phyloP scores from a whole-genome alignment of 495 filamentous ascomycete genomes.

The Talaromyces stipitatus region DNA sequence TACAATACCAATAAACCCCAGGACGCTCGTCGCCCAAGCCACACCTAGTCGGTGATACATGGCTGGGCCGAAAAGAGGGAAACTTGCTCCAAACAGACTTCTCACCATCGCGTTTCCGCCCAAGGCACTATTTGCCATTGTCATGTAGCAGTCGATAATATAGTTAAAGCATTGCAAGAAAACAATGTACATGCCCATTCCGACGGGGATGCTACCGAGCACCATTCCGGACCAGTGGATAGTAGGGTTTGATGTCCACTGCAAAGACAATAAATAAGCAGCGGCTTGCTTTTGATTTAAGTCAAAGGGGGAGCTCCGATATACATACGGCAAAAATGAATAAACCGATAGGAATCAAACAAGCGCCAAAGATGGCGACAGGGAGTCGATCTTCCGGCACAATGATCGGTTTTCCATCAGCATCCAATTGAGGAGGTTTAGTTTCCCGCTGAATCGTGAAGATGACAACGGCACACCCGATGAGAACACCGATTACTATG shows the following conservation, averaged over 20 bases:
- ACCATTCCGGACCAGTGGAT: constrained; percentile 30
- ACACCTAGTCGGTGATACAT: constrained; percentile 34
- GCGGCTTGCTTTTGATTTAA: neutral
- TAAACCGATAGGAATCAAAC: constrained; percentile 42
- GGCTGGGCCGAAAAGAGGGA: constrained; percentile 35
- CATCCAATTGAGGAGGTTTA: constrained; percentile 16
- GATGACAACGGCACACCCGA: constrained; percentile 55
- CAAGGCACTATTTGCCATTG: constrained; percentile 61
- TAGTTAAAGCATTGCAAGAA: constrained; percentile 70
- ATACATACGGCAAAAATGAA: constrained; percentile 41
- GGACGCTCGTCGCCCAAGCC: constrained; percentile 34
- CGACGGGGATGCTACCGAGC: constrained; percentile 54
- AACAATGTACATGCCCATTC: constrained; percentile 56
- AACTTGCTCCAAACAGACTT: constrained; percentile 51
- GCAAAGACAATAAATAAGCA: neutral
- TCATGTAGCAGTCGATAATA: constrained; percentile 66
- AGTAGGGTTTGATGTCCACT: constrained; percentile 35
- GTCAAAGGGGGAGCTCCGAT: neutral
- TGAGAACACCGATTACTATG: constrained; percentile 43
- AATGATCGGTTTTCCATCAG: constrained; percentile 13
- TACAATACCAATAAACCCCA: constrained; percentile 35
- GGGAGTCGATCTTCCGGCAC: constrained; percentile 44
- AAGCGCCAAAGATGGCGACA: constrained; percentile 41
- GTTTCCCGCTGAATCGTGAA: constrained; percentile 26
- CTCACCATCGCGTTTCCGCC: constrained; percentile 55